Conservation (phyloP, 805 yeast genomes). For the Saturnispora kantuleensis region DNA sequence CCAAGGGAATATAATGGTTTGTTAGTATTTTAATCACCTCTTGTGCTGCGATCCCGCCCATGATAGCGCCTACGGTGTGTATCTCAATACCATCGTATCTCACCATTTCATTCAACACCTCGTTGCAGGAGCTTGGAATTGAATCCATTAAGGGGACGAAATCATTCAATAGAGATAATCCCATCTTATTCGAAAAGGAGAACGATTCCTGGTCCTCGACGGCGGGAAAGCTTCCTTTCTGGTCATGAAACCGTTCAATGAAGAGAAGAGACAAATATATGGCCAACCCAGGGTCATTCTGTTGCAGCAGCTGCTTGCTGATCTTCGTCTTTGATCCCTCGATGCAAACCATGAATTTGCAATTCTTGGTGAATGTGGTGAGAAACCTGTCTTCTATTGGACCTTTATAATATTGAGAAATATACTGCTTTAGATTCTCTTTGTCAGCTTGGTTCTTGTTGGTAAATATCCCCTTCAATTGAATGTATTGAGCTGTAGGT, state of each 20-base stretch:
- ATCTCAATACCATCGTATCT: slow-evolving; percentile 34
- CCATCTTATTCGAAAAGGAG: neutral
- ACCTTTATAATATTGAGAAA: slow-evolving; percentile 20
- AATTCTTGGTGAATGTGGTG: slow-evolving; percentile 51
- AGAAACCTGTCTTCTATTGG: slow-evolving; percentile 28
- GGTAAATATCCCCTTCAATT: slow-evolving; percentile 47
- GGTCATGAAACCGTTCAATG: slow-evolving; percentile 17
- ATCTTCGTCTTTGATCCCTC: slow-evolving; percentile 5
- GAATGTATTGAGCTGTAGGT: slow-evolving; percentile 51
- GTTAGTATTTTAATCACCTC: slow-evolving; percentile 71
- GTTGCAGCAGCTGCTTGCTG: neutral
- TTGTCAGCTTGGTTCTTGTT: slow-evolving; percentile 44
- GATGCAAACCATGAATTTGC: slow-evolving; percentile 37
- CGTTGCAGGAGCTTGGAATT: slow-evolving; percentile 30
- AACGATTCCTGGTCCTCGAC: slow-evolving; percentile 9
- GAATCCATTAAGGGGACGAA: slow-evolving; percentile 1
- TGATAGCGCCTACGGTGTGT: slow-evolving; percentile 52
- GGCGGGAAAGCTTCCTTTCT: slow-evolving; percentile 16
- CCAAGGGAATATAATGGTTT: slow-evolving; percentile 70
- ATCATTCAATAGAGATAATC: neutral
- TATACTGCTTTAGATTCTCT: slow-evolving; percentile 22
- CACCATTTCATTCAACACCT: slow-evolving; percentile 33
- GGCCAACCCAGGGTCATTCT: slow-evolving; percentile 8
- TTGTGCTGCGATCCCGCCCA: slow-evolving; percentile 84
- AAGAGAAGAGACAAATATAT: slow-evolving; percentile 38